Evolutionary conservation across 1,284 basidiomycete genomes (phyloP), one percentile per base, ranked within the genome.

Genomic region (Earliella scabrosa): DNA sequence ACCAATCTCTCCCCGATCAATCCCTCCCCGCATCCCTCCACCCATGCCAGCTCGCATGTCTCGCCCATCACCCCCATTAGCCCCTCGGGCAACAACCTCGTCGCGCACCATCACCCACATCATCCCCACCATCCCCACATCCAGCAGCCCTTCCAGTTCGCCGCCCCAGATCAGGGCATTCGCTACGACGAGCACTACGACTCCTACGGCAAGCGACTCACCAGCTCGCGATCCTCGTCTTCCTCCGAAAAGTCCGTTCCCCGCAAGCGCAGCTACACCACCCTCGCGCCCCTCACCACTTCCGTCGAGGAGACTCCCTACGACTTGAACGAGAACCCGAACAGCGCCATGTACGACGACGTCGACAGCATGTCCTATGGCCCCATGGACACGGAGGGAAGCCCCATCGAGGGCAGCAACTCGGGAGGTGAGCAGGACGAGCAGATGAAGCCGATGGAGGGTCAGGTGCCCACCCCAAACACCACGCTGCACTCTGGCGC

Each of bases 31-130:
- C 71, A 75, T 54, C 71, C 76, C 23, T 70, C 74, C 52, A 68
- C 68, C 23, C 60, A 68, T 40, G 63, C 71, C 32, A 66, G 71
- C 52, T 68, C 67, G 31, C 73, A 73, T 43, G 73, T 82, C 41
- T 81, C 82, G n/a, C 81, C 82, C 18, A 77, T 80, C 31, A 85
- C 83, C 0, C 85, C 84, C 55, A 81, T 86, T 67, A 82, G 80
- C 58, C 83, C 84, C 18, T 73, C 77, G 8, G 69, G 70, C 41
- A 65, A 62, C 54, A 52, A 72, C 67, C 65, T 71, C 41, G 26
- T 75, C 72, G 56, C 63, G 52, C 59, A 67, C 57, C 52, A 67
- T 43, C 63, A 66, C 56, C 58, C 60, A 35, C 72, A 69, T 50
- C 51, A 75, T 67, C 61, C 67, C 43, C 66, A 69, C 53, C 61